Conservation (phyloP, 345 rosid species). For the Noccaea caerulescens region DNA sequence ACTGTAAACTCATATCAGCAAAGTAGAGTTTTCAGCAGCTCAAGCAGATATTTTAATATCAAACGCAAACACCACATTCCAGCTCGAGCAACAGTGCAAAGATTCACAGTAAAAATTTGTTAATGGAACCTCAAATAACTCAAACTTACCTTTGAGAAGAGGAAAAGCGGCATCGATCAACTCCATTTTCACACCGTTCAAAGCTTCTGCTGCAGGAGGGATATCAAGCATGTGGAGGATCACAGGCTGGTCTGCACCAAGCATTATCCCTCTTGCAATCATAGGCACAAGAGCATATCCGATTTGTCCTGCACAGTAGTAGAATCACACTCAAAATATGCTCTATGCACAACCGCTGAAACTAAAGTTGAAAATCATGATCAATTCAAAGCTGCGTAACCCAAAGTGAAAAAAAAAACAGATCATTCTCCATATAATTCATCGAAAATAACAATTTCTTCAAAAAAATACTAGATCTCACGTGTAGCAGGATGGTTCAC, state of each 20-base stretch:
- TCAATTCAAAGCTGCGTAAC: background rate
- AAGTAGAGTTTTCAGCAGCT: too few relatives aligned
- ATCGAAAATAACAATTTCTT: background rate
- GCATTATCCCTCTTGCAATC: slow-evolving; percentile 97
- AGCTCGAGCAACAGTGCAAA: background rate
- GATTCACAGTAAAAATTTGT: background rate
- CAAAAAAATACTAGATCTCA: background rate
- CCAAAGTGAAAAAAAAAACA: background rate
- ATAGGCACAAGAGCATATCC: slow-evolving; percentile 99
- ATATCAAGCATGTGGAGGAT: slow-evolving; percentile 99
- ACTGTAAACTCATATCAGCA: too few relatives aligned
- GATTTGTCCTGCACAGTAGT: slow-evolving; percentile 74
- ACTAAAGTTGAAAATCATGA: background rate
- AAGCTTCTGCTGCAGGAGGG: slow-evolving; percentile 93
- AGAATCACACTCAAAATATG: background rate
- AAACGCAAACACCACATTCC: background rate
- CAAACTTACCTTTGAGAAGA: slow-evolving; percentile 80
- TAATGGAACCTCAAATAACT: background rate
- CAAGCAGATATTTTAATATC: too few relatives aligned
- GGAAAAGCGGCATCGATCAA: slow-evolving; percentile 95
- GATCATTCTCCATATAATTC: background rate
- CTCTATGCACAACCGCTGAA: background rate
- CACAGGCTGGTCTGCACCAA: slow-evolving; percentile 97
- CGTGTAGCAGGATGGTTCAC: slow-evolving; percentile 1
- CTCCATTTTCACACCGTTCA: slow-evolving; percentile 98